phyloP scores from a whole-genome alignment of 2,329 filamentous ascomycete genomes.

The Fusarium oxysporum region DNA sequence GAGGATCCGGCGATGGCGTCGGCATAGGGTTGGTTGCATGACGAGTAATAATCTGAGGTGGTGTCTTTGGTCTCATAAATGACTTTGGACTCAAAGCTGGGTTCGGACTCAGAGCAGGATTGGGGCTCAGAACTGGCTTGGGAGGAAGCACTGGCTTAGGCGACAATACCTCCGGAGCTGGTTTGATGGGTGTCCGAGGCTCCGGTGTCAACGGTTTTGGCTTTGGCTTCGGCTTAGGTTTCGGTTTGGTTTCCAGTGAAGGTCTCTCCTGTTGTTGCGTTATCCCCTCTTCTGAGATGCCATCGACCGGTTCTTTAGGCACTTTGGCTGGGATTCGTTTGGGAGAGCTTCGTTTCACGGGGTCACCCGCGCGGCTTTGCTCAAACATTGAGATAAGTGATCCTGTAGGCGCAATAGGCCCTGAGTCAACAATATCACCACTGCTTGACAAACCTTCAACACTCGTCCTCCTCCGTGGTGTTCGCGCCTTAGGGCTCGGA shows the following conservation, averaged over 20 bases:
- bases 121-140: conserved; percentile 38
- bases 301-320: conserved; percentile 14
- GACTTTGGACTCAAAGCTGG: conserved; percentile 39
- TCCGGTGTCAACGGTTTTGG: conserved; percentile 39
- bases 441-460: conserved; percentile 44
- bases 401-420: conserved; percentile 70
- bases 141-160: conserved; percentile 50
- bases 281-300: conserved; percentile 25
- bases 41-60: conserved; percentile 44
- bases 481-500: conserved; percentile 47
- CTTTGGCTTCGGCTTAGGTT: conserved; percentile 42
- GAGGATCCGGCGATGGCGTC: conserved; percentile 46
- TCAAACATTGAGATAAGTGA: conserved; percentile 78
- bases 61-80: conserved; percentile 45
- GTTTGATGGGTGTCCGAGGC: conserved; percentile 32
- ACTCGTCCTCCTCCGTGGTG: conserved; percentile 48
- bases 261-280: background rate
- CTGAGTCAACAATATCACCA: conserved; percentile 58
- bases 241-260: conserved; percentile 45
- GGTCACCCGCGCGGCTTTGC: conserved; percentile 54
- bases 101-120: background rate
- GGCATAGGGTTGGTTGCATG: conserved; percentile 33
- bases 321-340: conserved; percentile 33
- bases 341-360: conserved; percentile 50
- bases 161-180: conserved; percentile 46